Percentiles rank a stretch among this genome's conserved stretches.
Conservation (phyloP, 257 asterid genomes). For the Fraxinus pennsylvanica region DNA sequence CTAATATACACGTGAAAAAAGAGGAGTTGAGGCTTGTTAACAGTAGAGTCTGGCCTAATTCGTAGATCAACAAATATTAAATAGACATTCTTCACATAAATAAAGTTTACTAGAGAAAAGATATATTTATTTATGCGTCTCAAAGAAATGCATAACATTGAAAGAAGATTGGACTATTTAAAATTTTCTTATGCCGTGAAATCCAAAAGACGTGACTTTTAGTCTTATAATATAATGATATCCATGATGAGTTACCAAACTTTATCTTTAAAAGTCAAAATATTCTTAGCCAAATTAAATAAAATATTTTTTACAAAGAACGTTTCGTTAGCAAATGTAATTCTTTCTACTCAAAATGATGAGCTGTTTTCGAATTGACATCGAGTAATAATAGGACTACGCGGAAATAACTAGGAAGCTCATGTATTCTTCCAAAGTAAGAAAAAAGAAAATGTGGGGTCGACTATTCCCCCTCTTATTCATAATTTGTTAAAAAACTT, state of each 20-base stretch:
- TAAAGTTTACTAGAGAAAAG: no score
- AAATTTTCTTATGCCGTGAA: neutral
- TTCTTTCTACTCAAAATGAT: neutral
- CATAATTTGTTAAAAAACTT: neutral
- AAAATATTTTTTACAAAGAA: neutral
- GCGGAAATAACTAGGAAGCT: neutral
- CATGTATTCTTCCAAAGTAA: neutral
- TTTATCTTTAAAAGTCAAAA: neutral
- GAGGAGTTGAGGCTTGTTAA: no score
- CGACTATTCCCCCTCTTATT: neutral
- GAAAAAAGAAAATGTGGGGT: neutral
- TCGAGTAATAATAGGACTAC: neutral
- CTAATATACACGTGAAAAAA: no score
- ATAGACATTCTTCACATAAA: no score
- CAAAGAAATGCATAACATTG: neutral
- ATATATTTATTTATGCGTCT: neutral
- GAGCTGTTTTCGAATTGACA: neutral
- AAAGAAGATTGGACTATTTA: neutral
- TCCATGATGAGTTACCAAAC: constrained; percentile 4
- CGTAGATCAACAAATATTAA: no score
- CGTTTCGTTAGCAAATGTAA: no score
- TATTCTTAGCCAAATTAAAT: neutral
- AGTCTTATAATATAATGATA: neutral
- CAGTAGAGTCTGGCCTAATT: no score
- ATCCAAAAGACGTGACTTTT: neutral